Evolutionary conservation across 2,329 filamentous ascomycete species (phyloP), one percentile per base, ranked within the genome.

Genomic region (Zalaria obscura): DNA sequence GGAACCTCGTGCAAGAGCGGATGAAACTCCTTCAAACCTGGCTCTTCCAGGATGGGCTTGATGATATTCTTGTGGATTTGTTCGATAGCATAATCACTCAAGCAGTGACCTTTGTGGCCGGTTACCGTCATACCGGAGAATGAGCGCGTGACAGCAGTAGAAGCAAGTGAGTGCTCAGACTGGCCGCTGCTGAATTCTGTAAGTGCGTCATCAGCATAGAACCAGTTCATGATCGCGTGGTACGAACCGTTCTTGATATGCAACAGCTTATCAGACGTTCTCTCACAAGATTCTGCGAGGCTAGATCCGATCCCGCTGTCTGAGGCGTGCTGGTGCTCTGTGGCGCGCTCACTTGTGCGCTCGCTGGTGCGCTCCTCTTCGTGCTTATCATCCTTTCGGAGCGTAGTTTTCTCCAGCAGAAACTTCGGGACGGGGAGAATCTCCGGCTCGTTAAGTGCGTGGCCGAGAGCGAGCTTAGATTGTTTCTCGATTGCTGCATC

Each of bases 271-370:
- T 18, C 18, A 18, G 18, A 18, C 18, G 18, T 18, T 18, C 18
- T 32, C 29, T 32, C 55, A 47, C 53, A 58, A 59, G 60, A 60
- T 57, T 52, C 41, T 28, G 54, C 74, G 54, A 94, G 71, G 35
- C 87, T 94, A 35, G 85, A 83, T 40, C 88, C 88, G 48, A 95
- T 69, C 41, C 86, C 88, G 59, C 87, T 93, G 65, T 95, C 88
- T 10, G 85, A 91, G 45, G 76, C 75, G 63, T 87, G 80, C 55
- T 78, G 74, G 55, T 78, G 72, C 55, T 76, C 72, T 18, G 18
- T 18, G 18, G 18, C 18, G 18, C 18, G 18, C 18, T 18, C 18
- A 18, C 18, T 18, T 18, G 18, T 18, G 18, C 18, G 18, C 44
- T 70, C 70, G 38, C 44, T 44, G 48, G 48, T 55, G 59, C 59